Base-by-base conservation (phyloP, 257 asterid genomes). In the Henckelia pumila region DNA sequence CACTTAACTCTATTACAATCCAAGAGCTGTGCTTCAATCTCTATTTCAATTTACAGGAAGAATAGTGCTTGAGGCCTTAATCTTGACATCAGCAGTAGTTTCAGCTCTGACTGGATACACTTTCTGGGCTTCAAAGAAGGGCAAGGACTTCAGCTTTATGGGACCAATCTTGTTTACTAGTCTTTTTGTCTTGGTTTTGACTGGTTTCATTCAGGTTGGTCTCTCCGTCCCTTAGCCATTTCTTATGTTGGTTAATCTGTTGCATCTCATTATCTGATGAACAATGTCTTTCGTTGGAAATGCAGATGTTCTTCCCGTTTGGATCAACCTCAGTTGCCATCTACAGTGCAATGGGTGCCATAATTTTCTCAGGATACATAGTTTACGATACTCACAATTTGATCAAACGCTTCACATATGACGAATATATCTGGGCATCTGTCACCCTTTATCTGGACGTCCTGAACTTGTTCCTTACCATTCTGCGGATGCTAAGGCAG, bases 111-210 rank as follows among this genome's bases (percentile, higher is more conserved):
- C 96, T 44, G 96, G 91, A 4, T 94, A 94, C 69, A 94, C 99
- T 50, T 94, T 94, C 93, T 94, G 99, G 99, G 99, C 99, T 80
- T 71, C 97, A 40, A 94, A 78, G 88, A 91, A 78, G 88, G 99
- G 99, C 75, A 89, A 91, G 71, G 99, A 94, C 83, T 94, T 94
- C 82, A 88, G 96, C 83, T 94, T 73, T 59, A 80, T 94, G 56
- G 99, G 97, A 52, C 99, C 99, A 69, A 77, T 91, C 82, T 81
- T 94, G 88, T 94, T 94, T 79, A 91, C 99, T 68, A 82, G 96
- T 71, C 99, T 94, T 40, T 66, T 88, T 47, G 71, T 94, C 74
- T 82, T 94, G 85, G 20, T 91, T 35, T 68, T 94, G 82, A 87
- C 98, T 64, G 82, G 96, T 66, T 87, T 94, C 63, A 77, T 94